Evolutionary conservation across 768 basidiomycete species (phyloP), one percentile per base, ranked within the genome.

Genomic region (Lactarius pseudohatsudake): DNA sequence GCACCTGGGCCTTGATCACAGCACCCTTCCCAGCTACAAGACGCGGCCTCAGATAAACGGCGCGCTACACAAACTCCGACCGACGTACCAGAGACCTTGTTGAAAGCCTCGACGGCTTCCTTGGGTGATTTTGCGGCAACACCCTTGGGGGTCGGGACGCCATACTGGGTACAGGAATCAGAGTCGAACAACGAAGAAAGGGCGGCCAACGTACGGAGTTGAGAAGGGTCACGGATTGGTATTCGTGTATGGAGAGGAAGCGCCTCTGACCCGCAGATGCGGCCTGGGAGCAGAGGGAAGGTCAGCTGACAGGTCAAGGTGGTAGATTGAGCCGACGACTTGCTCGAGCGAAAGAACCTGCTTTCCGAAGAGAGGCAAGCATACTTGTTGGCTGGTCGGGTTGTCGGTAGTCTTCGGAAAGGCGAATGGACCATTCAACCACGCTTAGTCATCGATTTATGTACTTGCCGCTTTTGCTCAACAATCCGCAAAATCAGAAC

Each of bases 1-100:
- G 89, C 8, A 99, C 97, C 77, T 99, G 97, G 45, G 97, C 97
- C 80, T 98, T 98, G 79, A 99, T 96, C 40, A 99, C 96, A 61
- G 96, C 88, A 69, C 86, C 85, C 63, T 89, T 82, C 38, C 81
- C 81, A 68, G 87, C 94, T 96, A 74, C 43, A 45, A 57, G 30
- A n/a, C 3, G 50, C 41, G 16, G 20, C 41, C 1, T 38, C 18
- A 13, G 45, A n/a, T 28, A 18, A 43, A 9, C 26, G 5, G 20
- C 43, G 20, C n/a, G 20, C 22, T n/a, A 8, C 38, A 54, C 28
- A 43, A 41, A 10, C 30, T 32, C 50, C 50, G 50, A 5, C 10
- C 16, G 34, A 62, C 56, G 26, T 64, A 75, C 83, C 56, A 91
- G 96, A 92, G 74, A 98, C 96, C 73, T 86, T 85, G 80, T 92